Evolutionary conservation across 257 asterid species (phyloP).

Genomic region (Parsonsia alboflavescens): DNA sequence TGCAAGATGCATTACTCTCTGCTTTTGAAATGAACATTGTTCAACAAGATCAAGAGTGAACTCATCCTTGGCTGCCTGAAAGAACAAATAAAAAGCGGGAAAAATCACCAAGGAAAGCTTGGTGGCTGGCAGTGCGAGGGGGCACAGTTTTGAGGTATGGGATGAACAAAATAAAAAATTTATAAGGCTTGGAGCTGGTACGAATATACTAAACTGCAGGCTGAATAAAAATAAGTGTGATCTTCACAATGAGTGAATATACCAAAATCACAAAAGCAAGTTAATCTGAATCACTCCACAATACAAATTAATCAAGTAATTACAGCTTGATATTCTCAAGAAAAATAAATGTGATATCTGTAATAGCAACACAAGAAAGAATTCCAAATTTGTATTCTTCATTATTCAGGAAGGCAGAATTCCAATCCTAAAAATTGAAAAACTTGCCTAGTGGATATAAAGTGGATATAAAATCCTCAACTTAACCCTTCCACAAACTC

Average conservation of each 20-base stretch:
- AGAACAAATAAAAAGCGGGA: slow-evolving; percentile 9
- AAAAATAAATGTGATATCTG: background rate
- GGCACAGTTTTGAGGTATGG: background rate
- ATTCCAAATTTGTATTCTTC: background rate
- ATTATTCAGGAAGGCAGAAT: background rate
- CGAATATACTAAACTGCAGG: background rate
- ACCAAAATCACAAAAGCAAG: background rate
- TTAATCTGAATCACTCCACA: background rate
- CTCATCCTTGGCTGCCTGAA: slow-evolving; percentile 91
- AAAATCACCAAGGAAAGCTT: background rate
- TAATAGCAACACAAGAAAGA: background rate
- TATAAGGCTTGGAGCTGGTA: background rate
- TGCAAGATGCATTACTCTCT: slow-evolving; percentile 35
- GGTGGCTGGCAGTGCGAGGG: background rate
- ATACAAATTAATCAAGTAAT: background rate
- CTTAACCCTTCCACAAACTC: background rate
- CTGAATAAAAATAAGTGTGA: background rate
- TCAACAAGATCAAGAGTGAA: slow-evolving; percentile 72
- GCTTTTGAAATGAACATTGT: slow-evolving; percentile 41
- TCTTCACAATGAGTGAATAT: background rate
- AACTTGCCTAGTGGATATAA: background rate
- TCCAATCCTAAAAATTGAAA: background rate
- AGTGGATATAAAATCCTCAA: background rate
- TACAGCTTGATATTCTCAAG: background rate
- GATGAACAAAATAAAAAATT: background rate